Base-by-base conservation (phyloP, 306 rosid species). In the Castanea sativa region DNA sequence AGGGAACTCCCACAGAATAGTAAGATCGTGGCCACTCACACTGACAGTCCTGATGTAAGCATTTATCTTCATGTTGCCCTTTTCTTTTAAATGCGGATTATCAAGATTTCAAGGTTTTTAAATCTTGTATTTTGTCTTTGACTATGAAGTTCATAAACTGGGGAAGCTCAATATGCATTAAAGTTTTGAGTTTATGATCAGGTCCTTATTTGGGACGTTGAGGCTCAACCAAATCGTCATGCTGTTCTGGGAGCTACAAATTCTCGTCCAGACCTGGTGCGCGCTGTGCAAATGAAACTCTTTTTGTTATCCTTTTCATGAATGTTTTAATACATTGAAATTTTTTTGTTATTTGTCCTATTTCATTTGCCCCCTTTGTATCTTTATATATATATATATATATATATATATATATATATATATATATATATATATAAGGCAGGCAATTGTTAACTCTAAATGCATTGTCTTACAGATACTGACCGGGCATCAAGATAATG, bases 151-250 rank as follows among this genome's bases (percentile, higher is more conserved):
- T 72, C 20, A 67, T 32, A 29, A 25, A 60, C 59, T 4, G 12
- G 33, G 6, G 23, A 56, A 79, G 53, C 71, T 68, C 67, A 60
- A 55, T 75, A 9, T 56, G 61, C 51, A 20, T 84, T 60, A 79
- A 79, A 19, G 55, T 32, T 67, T 51, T 15, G 60, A 49, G 38
- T 5, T 67, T 45, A 56, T 60, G 6, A 56, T 74, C 90, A 96
- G 99, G 98, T 96, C 55, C 92, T 96, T 21, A 89, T 96, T 81
- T 96, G 99, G 99, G 99, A 96, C 73, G 93, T 96, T 81, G 99
- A 96, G 81, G 88, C 89, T 79, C 99, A 96, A 82, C 96, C 98
- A 38, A 96, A 96, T 55, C 98, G 99, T 43, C 99, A 96, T 83
- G 98, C 98, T 65, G 96, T 96, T 73, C 90, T 90, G 80, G 99